Conservation (phyloP, 495 filamentous ascomycete species). For the Glarea lozoyensis region DNA sequence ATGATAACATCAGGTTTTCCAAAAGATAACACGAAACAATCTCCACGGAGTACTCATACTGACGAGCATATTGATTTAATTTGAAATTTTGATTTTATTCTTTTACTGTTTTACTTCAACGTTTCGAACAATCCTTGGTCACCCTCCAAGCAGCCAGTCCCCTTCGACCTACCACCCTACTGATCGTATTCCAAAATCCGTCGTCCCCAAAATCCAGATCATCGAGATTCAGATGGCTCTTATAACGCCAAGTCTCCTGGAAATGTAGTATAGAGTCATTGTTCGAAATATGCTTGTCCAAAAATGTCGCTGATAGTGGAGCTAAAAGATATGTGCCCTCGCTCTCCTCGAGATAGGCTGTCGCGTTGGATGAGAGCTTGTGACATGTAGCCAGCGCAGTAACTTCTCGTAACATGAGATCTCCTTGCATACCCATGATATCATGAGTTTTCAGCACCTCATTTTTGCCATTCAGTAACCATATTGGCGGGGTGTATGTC, state of each 20-base stretch:
- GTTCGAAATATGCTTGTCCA: slow-evolving; percentile 52
- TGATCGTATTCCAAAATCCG: slow-evolving; percentile 66
- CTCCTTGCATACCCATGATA: slow-evolving; percentile 69
- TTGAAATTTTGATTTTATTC: no score
- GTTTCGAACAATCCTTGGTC: slow-evolving; percentile 31
- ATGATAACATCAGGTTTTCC: no score
- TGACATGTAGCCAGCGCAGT: slow-evolving; percentile 47
- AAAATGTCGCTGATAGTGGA: slow-evolving; percentile 60
- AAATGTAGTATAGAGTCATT: slow-evolving; percentile 38
- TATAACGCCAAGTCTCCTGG: slow-evolving; percentile 62
- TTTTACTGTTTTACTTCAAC: no score
- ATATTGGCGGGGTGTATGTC: slow-evolving; percentile 88
- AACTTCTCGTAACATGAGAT: slow-evolving; percentile 50
- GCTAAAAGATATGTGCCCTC: slow-evolving; percentile 57
- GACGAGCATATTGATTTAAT: no score
- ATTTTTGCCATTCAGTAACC: slow-evolving; percentile 75
- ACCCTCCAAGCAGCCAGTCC: slow-evolving; percentile 78
- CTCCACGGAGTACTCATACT: no score
- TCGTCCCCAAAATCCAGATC: slow-evolving; percentile 86
- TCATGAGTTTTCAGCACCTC: slow-evolving; percentile 61
- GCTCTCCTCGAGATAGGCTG: slow-evolving; percentile 37
- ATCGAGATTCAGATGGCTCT: slow-evolving; percentile 77
- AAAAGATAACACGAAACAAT: no score
- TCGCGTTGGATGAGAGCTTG: slow-evolving; percentile 23
- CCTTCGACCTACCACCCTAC: slow-evolving; percentile 66